These are phyloP conservation scores for Kluyveromyces wickerhamii DNA, from an alignment of 805 yeast genomes.

Conservation along the genomic window DNA sequence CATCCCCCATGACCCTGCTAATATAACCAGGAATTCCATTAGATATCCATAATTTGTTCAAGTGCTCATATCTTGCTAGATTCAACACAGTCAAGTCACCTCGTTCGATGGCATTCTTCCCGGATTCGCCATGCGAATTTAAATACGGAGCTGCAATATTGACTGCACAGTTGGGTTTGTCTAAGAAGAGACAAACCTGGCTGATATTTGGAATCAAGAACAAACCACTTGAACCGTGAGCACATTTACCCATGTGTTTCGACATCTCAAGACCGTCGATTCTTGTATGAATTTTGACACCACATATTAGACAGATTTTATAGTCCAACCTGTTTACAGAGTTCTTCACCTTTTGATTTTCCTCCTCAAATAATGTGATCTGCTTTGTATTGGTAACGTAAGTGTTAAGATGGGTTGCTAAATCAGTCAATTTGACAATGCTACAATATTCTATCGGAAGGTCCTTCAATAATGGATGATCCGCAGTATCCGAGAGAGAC, in stretches of 20 bases:
- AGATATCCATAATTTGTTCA: conserved; percentile 54
- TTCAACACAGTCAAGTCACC: conserved; percentile 50
- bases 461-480: conserved; percentile 12
- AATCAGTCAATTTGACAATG: conserved; percentile 40
- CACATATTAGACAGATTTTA: conserved; percentile 40
- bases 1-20: conserved; percentile 32
- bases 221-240: conserved; percentile 29
- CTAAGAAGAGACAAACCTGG: conserved; percentile 27
- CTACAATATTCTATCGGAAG: conserved; percentile 44
- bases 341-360: conserved; percentile 20
- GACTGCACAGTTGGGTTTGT: conserved; percentile 26
- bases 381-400: conserved; percentile 30
- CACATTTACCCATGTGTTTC: conserved; percentile 24
- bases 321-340: conserved; percentile 34
- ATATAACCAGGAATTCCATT: conserved; percentile 48
- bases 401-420: conserved; percentile 40
- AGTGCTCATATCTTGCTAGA: conserved; percentile 43
- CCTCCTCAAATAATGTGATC: conserved; percentile 24
- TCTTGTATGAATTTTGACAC: conserved; percentile 32
- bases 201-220: conserved; percentile 32
- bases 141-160: conserved; percentile 58
- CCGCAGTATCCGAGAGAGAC: neutral
- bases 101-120: conserved; percentile 43
- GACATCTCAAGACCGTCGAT: conserved; percentile 26
- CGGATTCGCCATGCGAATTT: conserved; percentile 70